phyloP scores from a whole-genome alignment of 352 stramenopile species.

The Phytopythium mirpurense region DNA sequence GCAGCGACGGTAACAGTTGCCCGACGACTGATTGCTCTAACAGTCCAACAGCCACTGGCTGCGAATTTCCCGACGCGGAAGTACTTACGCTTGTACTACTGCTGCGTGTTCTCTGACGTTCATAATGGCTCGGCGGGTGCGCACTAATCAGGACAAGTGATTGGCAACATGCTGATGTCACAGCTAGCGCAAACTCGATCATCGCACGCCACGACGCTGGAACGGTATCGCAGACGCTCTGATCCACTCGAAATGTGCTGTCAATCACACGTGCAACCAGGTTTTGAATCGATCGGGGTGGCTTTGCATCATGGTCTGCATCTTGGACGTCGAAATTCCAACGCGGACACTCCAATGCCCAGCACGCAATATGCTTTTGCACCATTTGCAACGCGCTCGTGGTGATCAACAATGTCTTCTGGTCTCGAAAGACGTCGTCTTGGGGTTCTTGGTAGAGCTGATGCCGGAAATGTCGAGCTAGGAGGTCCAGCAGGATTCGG shows the following conservation, averaged over 20 bases:
- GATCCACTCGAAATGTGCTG: constrained; percentile 29
- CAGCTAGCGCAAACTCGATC: constrained; percentile 31
- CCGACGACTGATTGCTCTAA: constrained; percentile 46
- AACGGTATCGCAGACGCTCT: constrained; percentile 15
- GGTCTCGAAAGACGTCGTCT: background rate
- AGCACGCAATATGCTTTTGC: constrained; percentile 70
- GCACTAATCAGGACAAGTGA: constrained; percentile 16
- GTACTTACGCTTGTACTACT: background rate
- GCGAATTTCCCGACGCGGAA: background rate
- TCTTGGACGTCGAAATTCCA: constrained; percentile 8
- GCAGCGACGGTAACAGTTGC: constrained; percentile 43
- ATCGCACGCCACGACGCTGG: constrained; percentile 40
- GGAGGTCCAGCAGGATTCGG: constrained; percentile 11
- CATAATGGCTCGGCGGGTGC: background rate
- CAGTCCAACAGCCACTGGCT: background rate
- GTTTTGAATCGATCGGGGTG: constrained; percentile 8
- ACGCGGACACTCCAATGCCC: constrained; percentile 28
- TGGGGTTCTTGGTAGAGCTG: background rate
- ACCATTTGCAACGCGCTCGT: background rate
- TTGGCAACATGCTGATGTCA: constrained; percentile 26
- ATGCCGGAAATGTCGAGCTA: constrained; percentile 14
- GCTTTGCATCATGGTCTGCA: background rate
- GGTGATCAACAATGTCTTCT: background rate
- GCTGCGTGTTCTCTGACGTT: background rate
- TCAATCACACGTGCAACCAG: constrained; percentile 23